Conservation (phyloP, 1,139 yeast species). For the Suhomyces guaymorum region DNA sequence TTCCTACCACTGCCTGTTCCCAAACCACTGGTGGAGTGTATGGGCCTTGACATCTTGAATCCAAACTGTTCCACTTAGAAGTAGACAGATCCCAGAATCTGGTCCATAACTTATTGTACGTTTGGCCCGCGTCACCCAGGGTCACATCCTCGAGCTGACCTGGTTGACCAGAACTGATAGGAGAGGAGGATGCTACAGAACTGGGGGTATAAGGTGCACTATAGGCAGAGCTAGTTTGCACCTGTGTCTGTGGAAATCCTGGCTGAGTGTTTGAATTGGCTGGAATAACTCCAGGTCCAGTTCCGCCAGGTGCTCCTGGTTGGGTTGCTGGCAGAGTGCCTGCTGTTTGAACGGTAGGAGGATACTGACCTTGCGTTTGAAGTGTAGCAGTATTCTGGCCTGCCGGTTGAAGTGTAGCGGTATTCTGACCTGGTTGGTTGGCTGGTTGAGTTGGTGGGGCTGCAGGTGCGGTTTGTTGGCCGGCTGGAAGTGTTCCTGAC, state of each 20-base stretch:
- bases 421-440: conserved; percentile 1
- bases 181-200: conserved; percentile 11
- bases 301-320: too few relatives aligned
- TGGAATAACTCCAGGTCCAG: too few relatives aligned
- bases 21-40: conserved; percentile 16
- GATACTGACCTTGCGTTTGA: too few relatives aligned
- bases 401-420: background rate
- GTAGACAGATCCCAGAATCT: conserved; percentile 23
- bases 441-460: background rate
- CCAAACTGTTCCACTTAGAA: conserved; percentile 25
- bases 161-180: background rate
- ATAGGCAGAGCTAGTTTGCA: too few relatives aligned
- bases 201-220: conserved; percentile 13
- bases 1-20: conserved; percentile 18
- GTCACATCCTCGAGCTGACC: conserved; percentile 9
- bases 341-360: too few relatives aligned
- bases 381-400: background rate
- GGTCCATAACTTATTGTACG: conserved; percentile 22
- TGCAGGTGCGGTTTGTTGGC: background rate
- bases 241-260: too few relatives aligned
- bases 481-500: too few relatives aligned
- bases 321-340: background rate
- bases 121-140: conserved; percentile 12
- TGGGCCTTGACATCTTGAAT: conserved; percentile 17
- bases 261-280: too few relatives aligned